phyloP scores from a whole-genome alignment of 202 grass and related monocot species.

The Hordeum pubiflorum region DNA sequence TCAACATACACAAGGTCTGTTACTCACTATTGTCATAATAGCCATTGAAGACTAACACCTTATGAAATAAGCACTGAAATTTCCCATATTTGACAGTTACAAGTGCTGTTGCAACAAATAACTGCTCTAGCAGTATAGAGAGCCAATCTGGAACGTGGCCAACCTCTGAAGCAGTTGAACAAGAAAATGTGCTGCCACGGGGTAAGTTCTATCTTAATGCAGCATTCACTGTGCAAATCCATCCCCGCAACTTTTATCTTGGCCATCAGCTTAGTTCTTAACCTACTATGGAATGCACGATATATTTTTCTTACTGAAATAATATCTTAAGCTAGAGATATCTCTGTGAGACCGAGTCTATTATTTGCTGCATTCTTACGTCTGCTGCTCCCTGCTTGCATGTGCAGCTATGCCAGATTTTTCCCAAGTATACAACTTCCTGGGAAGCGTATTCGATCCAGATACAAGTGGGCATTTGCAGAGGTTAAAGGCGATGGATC shows the following conservation, averaged over 20 bases:
- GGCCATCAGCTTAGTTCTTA: neutral
- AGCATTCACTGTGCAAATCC: neutral
- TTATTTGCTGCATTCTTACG: conserved; percentile 21
- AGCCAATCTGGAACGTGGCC: conserved; percentile 43
- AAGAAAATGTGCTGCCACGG: conserved; percentile 46
- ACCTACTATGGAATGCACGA: neutral
- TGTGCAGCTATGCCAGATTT: conserved; percentile 79
- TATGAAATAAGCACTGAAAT: conserved; percentile 4
- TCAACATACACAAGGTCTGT: conserved; percentile 44
- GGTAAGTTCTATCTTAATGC: conserved; percentile 34
- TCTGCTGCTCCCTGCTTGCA: conserved; percentile 16
- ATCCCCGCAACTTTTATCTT: neutral
- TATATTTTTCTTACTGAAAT: neutral
- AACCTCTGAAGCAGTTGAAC: conserved; percentile 51
- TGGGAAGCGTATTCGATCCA: conserved; percentile 87
- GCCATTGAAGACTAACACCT: conserved; percentile 1
- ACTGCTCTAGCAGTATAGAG: conserved; percentile 62
- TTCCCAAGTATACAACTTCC: conserved; percentile 70
- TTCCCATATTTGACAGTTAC: conserved; percentile 16
- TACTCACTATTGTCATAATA: neutral
- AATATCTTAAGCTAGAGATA: neutral
- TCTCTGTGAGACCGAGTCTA: neutral
- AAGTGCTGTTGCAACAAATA: conserved; percentile 50
- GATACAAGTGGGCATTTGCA: conserved; percentile 74
- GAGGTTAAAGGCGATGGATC: conserved; percentile 82